phyloP scores from a whole-genome alignment of 306 rosid species.

The Begonia masoniana region DNA sequence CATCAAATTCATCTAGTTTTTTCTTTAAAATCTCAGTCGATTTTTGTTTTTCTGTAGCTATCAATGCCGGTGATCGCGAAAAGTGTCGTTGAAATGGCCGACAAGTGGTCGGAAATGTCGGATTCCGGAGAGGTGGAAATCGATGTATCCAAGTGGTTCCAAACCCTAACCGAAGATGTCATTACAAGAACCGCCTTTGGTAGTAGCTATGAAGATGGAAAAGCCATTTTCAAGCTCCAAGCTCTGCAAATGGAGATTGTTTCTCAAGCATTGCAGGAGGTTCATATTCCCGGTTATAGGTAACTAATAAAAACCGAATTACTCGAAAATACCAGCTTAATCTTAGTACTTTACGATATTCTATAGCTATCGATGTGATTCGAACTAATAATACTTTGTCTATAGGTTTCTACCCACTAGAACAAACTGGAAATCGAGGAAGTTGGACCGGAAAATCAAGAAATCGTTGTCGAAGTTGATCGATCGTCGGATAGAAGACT shows the following conservation, averaged over 20 bases:
- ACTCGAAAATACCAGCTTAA: too few relatives aligned
- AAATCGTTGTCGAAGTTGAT: conserved; percentile 51
- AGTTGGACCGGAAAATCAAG: conserved; percentile 49
- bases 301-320: background rate
- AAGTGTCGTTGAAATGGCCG: conserved; percentile 72
- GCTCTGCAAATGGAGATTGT: conserved; percentile 73
- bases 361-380: too few relatives aligned
- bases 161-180: conserved; percentile 69
- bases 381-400: background rate
- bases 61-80: conserved; percentile 78
- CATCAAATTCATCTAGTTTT: background rate
- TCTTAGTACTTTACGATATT: too few relatives aligned
- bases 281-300: conserved; percentile 87
- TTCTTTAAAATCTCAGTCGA: background rate
- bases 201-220: conserved; percentile 89
- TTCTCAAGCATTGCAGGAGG: conserved; percentile 84
- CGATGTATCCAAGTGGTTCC: conserved; percentile 84
- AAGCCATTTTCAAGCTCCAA: conserved; percentile 67
- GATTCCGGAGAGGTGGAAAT: conserved; percentile 67
- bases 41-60: conserved; percentile 23
- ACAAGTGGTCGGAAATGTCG: conserved; percentile 51
- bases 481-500: conserved; percentile 26
- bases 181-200: conserved; percentile 81
- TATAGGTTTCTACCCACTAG: conserved; percentile 67
- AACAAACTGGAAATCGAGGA: conserved; percentile 68